A percentile compares a stretch with the other conserved stretches of the same genome.
Conservation (phyloP, 1,139 yeast species). For the Geotrichum macrosporum region DNA sequence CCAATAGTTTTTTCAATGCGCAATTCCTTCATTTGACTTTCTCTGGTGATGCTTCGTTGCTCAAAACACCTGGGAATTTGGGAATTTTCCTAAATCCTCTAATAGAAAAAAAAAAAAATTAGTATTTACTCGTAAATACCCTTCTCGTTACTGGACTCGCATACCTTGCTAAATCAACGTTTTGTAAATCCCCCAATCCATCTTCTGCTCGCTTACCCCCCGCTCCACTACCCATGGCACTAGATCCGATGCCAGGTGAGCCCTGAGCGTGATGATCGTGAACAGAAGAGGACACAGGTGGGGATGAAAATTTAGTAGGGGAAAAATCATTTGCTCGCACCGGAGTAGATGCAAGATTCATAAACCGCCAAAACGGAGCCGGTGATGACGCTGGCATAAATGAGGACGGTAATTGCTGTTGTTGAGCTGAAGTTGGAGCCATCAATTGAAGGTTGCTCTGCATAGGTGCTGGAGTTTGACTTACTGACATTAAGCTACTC, state of each 20-base stretch:
- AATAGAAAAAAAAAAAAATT: background rate
- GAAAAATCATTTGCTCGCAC: conserved; percentile 30
- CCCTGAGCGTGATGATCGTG: too few species aligned
- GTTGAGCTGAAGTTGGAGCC: conserved; percentile 42
- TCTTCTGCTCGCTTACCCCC: conserved; percentile 27
- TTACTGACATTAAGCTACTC: conserved; percentile 12
- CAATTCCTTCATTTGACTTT: conserved; percentile 19
- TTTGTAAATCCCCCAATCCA: conserved; percentile 43
- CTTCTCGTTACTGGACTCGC: too few species aligned
- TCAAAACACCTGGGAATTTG: conserved; percentile 12
- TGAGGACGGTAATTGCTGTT: conserved; percentile 40
- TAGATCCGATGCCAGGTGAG: too few species aligned
- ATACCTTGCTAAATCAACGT: conserved; percentile 43
- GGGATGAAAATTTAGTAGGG: conserved; percentile 36
- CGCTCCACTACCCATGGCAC: conserved; percentile 4
- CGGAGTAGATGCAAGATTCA: conserved; percentile 41
- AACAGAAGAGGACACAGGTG: too few species aligned
- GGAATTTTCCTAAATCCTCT: conserved; percentile 19
- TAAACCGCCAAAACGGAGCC: conserved; percentile 44
- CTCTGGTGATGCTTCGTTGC: conserved; percentile 24
- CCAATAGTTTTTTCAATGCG: background rate
- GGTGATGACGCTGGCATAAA: conserved; percentile 42
- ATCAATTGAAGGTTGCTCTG: conserved; percentile 35
- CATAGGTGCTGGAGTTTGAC: conserved; percentile 31
- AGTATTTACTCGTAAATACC: too few species aligned